A percentile compares a stretch with the other conserved stretches of the same genome.
phyloP scores from a whole-genome alignment of 805 yeast species.

The Jamesozyma gamospora region DNA sequence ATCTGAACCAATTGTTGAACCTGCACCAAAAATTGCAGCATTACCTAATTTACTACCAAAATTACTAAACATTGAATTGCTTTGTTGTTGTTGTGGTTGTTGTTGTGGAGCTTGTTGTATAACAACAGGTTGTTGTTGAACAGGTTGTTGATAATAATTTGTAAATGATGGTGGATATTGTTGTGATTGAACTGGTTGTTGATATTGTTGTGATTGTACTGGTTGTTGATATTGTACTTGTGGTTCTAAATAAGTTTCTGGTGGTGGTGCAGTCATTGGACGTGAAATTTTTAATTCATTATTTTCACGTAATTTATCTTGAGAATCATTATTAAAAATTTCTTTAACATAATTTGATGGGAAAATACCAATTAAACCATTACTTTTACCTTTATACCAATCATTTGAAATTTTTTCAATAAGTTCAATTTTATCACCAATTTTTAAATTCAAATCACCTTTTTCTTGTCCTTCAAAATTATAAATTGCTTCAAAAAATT shows the following conservation, averaged over 20 bases:
- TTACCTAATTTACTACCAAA: conserved; percentile 77
- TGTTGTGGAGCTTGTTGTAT: conserved; percentile 23
- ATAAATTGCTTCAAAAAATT: conserved; percentile 58
- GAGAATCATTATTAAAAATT: conserved; percentile 12
- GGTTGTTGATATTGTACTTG: conserved; percentile 4
- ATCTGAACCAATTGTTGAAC: conserved; percentile 86
- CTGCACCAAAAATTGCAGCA: conserved; percentile 94
- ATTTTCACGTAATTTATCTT: neutral
- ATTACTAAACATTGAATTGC: conserved; percentile 37
- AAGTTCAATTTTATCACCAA: conserved; percentile 63
- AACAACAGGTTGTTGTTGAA: conserved; percentile 29
- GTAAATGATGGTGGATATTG: conserved; percentile 5
- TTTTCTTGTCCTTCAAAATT: conserved; percentile 64
- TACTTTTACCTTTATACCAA: conserved; percentile 81
- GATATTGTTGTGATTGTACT: neutral
- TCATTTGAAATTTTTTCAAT: conserved; percentile 66
- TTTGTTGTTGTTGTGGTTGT: conserved; percentile 5
- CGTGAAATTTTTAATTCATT: neutral
- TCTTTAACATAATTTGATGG: conserved; percentile 75
- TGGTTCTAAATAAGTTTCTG: neutral
- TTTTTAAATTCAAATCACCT: conserved; percentile 55
- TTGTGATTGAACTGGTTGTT: neutral
- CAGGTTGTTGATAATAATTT: conserved; percentile 18
- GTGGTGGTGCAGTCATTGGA: conserved; percentile 10
- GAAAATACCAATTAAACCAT: conserved; percentile 64